phyloP scores from a whole-genome alignment of 2,329 filamentous ascomycete genomes.

The Aspergillus luchuensis region DNA sequence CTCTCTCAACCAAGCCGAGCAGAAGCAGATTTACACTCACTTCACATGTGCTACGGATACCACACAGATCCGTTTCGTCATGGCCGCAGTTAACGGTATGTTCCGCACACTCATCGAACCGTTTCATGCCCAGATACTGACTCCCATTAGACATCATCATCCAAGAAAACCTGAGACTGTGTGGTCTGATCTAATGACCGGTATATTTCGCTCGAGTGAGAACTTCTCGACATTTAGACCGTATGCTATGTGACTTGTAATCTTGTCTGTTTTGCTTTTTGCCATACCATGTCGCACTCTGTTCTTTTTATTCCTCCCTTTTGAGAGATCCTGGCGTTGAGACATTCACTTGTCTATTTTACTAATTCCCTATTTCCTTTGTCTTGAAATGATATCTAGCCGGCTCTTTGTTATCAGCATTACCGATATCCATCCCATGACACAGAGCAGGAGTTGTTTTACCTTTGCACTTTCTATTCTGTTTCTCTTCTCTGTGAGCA shows the following conservation, averaged over 20 bases:
- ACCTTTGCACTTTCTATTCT: constrained; percentile 14
- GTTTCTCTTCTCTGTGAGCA: constrained; percentile 24
- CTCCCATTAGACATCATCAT: constrained; percentile 88
- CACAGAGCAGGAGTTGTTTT: constrained; percentile 29
- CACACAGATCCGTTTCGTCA: constrained; percentile 98
- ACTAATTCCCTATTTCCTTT: constrained; percentile 27
- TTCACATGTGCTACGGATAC: constrained; percentile 99
- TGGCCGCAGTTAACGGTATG: constrained; percentile 98
- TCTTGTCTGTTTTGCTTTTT: constrained; percentile 24
- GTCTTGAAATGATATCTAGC: constrained; percentile 31
- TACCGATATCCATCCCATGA: constrained; percentile 30
- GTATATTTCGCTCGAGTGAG: constrained; percentile 28
- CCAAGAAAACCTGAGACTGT: constrained; percentile 96
- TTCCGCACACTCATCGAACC: constrained; percentile 12
- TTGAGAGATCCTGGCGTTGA: constrained; percentile 37
- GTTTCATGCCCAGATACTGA: constrained; percentile 14
- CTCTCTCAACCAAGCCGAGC: constrained; percentile 97
- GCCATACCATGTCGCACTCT: constrained; percentile 30
- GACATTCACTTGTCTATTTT: constrained; percentile 35
- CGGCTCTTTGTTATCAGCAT: constrained; percentile 30
- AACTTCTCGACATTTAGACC: constrained; percentile 35
- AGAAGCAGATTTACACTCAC: constrained; percentile 99
- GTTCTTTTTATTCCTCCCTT: constrained; percentile 34
- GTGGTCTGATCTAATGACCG: constrained; percentile 82
- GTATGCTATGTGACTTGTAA: constrained; percentile 37